Base-by-base conservation (phyloP, 179 eudicot genomes). In the Heliamphora pulchella region DNA sequence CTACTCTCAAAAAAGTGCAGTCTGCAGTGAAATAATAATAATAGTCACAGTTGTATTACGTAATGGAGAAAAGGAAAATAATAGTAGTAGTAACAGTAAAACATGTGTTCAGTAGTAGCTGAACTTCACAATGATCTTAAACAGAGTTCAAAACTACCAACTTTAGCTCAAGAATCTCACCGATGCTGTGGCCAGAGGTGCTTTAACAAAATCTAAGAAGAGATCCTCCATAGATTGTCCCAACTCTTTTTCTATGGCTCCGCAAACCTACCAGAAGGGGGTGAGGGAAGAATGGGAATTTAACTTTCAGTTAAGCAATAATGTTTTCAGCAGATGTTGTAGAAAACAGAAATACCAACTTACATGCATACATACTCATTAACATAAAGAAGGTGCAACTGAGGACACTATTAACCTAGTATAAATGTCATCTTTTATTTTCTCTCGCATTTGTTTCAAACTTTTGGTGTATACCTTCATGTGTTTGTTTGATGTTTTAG, bases 151-250 rank as follows among this genome's bases (percentile, higher is more conserved):
- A 14, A 31, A 31, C 41, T 5, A 80, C 61, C 46, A 77, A 59
- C 3, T 66, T 80, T 15, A 67, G 63, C 13, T 76, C 44, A 20
- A 78, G 82, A 58, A 79, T 85, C 97, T 88, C 91, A 96, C 99
- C 44, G 98, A 96, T 75, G 99, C 99, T 57, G 99, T 96, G 77
- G 98, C 99, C 85, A 96, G 86, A 64, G 99, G 97, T 65, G 17
- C 81, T 84, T 83, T 74, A 66, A 71, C 90, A 80, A 94, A 96
- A 69, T 88, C 85, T 59, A 81, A 70, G 84, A 96, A 96, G 78
- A 94, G 88, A 79, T 88, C 94, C 76, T 89, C 88, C 91, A 92
- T 88, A 5, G 92, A 79, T 81, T 86, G 86, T 59, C 98, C 96
- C 89, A 94, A 80, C 84, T 96, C 96, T 80, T 79, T 85, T 82